Evolutionary conservation across 176 grass and related monocot species (phyloP).

Genomic region (Triticum aestivum): IWGSC_CS_RefSeq_v2.1 NC_057798.1:54678715-54679214

Average conservation of each 20-base stretch:
- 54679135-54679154: background rate
- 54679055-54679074: background rate
- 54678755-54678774: background rate
- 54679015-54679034: background rate
- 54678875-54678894: background rate
- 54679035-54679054: background rate
- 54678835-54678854: too few relatives aligned
- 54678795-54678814: too few relatives aligned
- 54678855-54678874: too few relatives aligned
- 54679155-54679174: background rate
- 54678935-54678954: background rate
- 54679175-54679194: background rate
- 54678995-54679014: background rate
- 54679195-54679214: background rate
- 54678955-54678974: background rate
- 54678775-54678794: background rate
- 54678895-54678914: background rate
- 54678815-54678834: too few relatives aligned
- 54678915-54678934: background rate
- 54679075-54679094: background rate
- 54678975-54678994: too few relatives aligned
- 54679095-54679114: slow-evolving; percentile 1
- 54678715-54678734: slow-evolving; percentile 32
- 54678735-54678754: background rate
- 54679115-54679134: background rate